Percentiles rank a stretch among this genome's conserved stretches.
Conservation (phyloP, 306 rosid genomes). For the Oemleria cerasiformis region DNA sequence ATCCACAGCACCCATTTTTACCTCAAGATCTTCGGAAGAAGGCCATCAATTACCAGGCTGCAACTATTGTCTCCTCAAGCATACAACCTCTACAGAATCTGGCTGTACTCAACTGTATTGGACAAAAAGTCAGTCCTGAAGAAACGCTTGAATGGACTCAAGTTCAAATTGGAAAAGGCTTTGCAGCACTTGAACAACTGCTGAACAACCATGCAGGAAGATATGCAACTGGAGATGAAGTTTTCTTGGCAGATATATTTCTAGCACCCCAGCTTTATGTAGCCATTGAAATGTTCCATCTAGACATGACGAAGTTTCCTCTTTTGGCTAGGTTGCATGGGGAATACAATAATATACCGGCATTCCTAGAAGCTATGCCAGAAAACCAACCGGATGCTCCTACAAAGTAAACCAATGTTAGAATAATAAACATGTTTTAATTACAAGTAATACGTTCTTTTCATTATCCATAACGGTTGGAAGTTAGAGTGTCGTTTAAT, state of each 20-base stretch:
- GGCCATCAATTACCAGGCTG: conserved; percentile 76
- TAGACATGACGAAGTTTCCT: conserved; percentile 72
- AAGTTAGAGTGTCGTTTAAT: too few species aligned
- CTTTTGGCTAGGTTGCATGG: conserved; percentile 54
- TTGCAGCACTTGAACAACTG: conserved; percentile 56
- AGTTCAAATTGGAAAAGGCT: conserved; percentile 52
- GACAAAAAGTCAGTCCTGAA: conserved; percentile 48
- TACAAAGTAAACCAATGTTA: too few species aligned
- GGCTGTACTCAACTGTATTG: conserved; percentile 52
- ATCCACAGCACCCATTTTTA: conserved; percentile 64
- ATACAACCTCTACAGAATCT: conserved; percentile 80
- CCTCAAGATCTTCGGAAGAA: conserved; percentile 55
- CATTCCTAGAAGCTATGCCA: conserved; percentile 61
- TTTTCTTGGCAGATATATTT: conserved; percentile 69
- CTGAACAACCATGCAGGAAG: conserved; percentile 46
- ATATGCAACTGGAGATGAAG: conserved; percentile 59
- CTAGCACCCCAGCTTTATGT: conserved; percentile 69
- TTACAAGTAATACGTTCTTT: too few species aligned
- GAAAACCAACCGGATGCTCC: conserved; percentile 71
- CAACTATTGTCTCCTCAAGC: conserved; percentile 60
- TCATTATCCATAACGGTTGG: too few species aligned
- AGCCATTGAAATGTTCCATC: conserved; percentile 39
- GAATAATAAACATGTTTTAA: too few species aligned
- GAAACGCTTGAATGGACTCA: conserved; percentile 56
- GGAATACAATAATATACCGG: conserved; percentile 53